Evolutionary conservation across 1,284 basidiomycete species (phyloP).

Genomic region (Pseudozyma sp.): DNA sequence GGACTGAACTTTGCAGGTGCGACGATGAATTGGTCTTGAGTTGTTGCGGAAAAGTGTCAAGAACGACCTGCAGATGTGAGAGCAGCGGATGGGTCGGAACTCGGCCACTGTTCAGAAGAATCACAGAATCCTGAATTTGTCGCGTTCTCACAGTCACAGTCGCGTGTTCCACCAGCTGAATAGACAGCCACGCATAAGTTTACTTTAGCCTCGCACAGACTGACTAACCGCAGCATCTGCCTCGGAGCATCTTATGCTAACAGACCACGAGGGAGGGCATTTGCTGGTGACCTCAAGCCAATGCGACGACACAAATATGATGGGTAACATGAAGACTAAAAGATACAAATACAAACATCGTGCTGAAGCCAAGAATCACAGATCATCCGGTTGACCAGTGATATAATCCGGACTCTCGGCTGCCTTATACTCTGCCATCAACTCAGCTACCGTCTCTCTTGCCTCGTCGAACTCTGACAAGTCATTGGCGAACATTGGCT

Average conservation of each 20-base stretch:
- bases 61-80: neutral
- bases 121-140: slow-evolving; percentile 22
- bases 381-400: slow-evolving; percentile 45
- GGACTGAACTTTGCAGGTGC: neutral
- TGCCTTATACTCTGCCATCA: slow-evolving; percentile 67
- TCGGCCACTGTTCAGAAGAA: slow-evolving; percentile 5
- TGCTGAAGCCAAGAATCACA: slow-evolving; percentile 16
- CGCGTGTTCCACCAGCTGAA: neutral
- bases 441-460: slow-evolving; percentile 63
- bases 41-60: slow-evolving; percentile 9
- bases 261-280: too few species aligned
- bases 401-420: slow-evolving; percentile 64
- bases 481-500: slow-evolving; percentile 73
- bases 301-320: neutral
- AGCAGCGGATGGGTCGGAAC: slow-evolving; percentile 28
- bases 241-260: too few species aligned
- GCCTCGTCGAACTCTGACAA: slow-evolving; percentile 66
- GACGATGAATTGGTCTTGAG: neutral
- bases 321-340: neutral
- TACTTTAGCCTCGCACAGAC: too few species aligned
- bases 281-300: too few species aligned
- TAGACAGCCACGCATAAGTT: too few species aligned
- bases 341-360: slow-evolving; percentile 35
- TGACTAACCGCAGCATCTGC: too few species aligned
- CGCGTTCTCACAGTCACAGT: slow-evolving; percentile 19